Conservation (phyloP, 352 stramenopile species). For the Thraustochytrium striatum region DNA sequence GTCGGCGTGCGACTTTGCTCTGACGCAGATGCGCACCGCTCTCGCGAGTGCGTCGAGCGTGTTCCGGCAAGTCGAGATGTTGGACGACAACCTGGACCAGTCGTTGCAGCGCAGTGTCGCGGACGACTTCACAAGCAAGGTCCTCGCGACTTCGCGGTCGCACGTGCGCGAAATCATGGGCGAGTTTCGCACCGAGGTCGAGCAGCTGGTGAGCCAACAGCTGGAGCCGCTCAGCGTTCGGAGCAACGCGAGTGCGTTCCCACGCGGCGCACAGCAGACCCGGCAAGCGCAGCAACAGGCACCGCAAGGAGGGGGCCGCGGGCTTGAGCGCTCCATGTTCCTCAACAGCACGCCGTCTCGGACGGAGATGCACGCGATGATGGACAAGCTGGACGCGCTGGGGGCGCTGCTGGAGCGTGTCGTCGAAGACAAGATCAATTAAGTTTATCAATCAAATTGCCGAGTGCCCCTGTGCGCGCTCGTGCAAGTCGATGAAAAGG, state of each 20-base stretch:
- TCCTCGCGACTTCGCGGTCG: slow-evolving; percentile 24
- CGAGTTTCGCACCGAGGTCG: slow-evolving; percentile 21
- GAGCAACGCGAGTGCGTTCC: not conserved
- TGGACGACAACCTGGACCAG: slow-evolving; percentile 20
- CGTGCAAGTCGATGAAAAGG: not conserved
- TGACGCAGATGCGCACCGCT: not conserved
- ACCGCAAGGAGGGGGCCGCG: not conserved
- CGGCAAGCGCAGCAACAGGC: too few relatives aligned
- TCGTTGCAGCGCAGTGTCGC: slow-evolving; percentile 3
- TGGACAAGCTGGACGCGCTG: not conserved
- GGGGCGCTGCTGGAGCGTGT: not conserved
- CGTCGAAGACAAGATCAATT: not conserved
- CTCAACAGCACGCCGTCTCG: not conserved
- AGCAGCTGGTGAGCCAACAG: not conserved
- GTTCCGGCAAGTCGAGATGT: slow-evolving; percentile 20
- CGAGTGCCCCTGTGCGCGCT: not conserved
- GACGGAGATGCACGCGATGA: not conserved
- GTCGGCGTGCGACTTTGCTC: slow-evolving; percentile 1
- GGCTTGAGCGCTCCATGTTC: slow-evolving; percentile 16
- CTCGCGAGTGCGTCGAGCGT: slow-evolving; percentile 1
- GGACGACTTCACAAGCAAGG: slow-evolving; percentile 8
- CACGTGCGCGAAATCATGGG: slow-evolving; percentile 24
- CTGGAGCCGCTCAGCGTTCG: not conserved
- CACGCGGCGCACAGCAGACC: not conserved
- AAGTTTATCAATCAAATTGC: not conserved